A percentile compares a stretch with the other conserved stretches of the same genome.
Conservation (phyloP, 1,139 yeast species). For the Hyphopichia fennica region DNA sequence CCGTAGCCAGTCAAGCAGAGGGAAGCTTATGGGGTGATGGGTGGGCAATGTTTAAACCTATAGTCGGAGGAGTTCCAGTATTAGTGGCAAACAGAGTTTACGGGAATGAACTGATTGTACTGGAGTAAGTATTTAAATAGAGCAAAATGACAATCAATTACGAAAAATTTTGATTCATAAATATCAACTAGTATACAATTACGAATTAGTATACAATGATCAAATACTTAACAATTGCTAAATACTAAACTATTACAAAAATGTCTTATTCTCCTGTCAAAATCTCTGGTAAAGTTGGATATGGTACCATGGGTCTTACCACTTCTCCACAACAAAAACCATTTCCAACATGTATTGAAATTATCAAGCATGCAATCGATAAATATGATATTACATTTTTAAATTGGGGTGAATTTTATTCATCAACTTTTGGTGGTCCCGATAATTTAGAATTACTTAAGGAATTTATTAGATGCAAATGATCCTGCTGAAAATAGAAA, state of each 20-base stretch:
- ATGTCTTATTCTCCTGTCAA: neutral
- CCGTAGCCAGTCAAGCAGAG: too few relatives aligned
- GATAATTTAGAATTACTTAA: conserved; percentile 55
- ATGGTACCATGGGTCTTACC: conserved; percentile 66
- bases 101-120: too few relatives aligned
- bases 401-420: conserved; percentile 78
- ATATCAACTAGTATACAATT: too few relatives aligned
- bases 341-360: conserved; percentile 44
- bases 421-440: conserved; percentile 33
- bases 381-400: conserved; percentile 56
- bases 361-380: conserved; percentile 45
- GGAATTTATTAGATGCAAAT: conserved; percentile 52
- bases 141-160: too few relatives aligned
- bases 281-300: conserved; percentile 37
- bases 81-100: too few relatives aligned
- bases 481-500: conserved; percentile 52
- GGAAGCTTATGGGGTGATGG: too few relatives aligned
- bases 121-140: too few relatives aligned
- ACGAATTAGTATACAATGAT: too few relatives aligned
- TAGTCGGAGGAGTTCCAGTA: too few relatives aligned
- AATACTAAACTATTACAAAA: neutral
- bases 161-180: too few relatives aligned
- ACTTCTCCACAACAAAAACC: conserved; percentile 48
- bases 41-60: too few relatives aligned
- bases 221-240: too few relatives aligned